Evolutionary conservation across 352 stramenopile genomes (phyloP), one percentile per base, ranked within the genome.

Genomic region (Phytophthora multivora): DNA sequence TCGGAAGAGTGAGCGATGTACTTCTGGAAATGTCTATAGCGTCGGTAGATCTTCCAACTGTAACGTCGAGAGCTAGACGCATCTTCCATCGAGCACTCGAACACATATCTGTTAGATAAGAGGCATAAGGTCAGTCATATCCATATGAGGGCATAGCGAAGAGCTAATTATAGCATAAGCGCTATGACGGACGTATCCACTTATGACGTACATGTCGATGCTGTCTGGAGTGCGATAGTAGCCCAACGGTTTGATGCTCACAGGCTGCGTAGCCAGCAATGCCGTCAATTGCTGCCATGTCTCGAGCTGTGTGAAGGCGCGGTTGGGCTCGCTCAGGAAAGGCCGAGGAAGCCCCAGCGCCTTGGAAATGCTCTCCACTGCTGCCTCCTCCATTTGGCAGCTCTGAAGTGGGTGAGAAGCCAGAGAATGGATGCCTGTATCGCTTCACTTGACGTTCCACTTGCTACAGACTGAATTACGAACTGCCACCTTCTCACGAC

Each of bases 1-100:
- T 89, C 79, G 3, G 69, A 80, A 6, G 83, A 88, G 39, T 84
- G 74, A n/a, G 74, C 55, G 12, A 90, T 74, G 52, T 91, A 92
- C 48, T 79, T 71, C 50, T 95, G 77, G 70, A 95, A 95, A 18
- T 95, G 83, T 28, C 86, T 71, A 60, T 95, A 95, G n/a, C 86
- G 84, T 7, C 84, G 80, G 42, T 93, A 92, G 54, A 95, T 87
- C 57, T 91, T 91, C 86, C 86, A 95, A 31, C 71, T 82, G 41
- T 57, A 63, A n/a, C 23, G n/a, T 16, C 40, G 19, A 33, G 86
- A 63, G 25, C 60, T 66, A 16, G 74, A 59, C 7, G 13, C 40
- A 19, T 63, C 64, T 15, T 77, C 71, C 10, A 93, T 57, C 0
- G 62, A 68, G 33, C 84, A 91, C 40, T 95, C 82, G 45, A 95